A percentile compares a stretch with the other conserved stretches of the same genome.
Evolutionary conservation across 306 rosid species (phyloP).

Genomic region (Prunus mira): DNA sequence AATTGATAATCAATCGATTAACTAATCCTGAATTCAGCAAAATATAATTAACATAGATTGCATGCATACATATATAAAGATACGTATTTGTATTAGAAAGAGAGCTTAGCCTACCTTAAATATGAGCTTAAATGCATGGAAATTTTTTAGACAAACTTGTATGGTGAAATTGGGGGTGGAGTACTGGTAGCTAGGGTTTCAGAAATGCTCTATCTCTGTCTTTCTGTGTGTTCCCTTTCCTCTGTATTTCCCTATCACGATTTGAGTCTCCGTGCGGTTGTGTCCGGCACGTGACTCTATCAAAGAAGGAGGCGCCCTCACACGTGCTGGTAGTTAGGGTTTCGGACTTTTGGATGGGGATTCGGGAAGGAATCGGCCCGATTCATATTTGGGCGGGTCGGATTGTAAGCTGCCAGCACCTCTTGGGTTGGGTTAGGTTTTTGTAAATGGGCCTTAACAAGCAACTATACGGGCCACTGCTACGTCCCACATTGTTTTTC

Average conservation of each 20-base stretch:
- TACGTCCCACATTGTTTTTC: not conserved
- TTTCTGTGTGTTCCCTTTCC: not conserved
- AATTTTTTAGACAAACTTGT: not conserved
- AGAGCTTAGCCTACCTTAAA: constrained; percentile 23
- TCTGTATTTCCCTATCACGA: not conserved
- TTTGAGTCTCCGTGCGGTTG: constrained; percentile 30
- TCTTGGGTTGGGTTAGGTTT: not conserved
- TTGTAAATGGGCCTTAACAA: not conserved
- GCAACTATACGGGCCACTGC: not conserved
- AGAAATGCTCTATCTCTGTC: not conserved
- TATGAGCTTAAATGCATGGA: constrained; percentile 27
- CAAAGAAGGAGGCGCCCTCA: constrained; percentile 16
- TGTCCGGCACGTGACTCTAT: constrained; percentile 54
- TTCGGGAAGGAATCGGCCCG: constrained; percentile 10
- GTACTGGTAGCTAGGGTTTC: constrained; percentile 33
- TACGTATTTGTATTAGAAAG: not conserved
- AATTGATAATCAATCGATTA: not conserved
- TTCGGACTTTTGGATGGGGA: not conserved
- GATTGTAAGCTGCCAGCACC: not conserved
- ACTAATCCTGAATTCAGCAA: not conserved
- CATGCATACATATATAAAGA: not conserved
- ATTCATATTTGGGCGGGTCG: not conserved
- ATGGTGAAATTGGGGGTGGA: not conserved
- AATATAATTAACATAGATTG: not conserved
- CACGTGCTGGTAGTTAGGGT: constrained; percentile 46